These are phyloP conservation scores for Ambrosia trifida DNA, from an alignment of 129 eudicot species.

Conservation along the genomic window DNA sequence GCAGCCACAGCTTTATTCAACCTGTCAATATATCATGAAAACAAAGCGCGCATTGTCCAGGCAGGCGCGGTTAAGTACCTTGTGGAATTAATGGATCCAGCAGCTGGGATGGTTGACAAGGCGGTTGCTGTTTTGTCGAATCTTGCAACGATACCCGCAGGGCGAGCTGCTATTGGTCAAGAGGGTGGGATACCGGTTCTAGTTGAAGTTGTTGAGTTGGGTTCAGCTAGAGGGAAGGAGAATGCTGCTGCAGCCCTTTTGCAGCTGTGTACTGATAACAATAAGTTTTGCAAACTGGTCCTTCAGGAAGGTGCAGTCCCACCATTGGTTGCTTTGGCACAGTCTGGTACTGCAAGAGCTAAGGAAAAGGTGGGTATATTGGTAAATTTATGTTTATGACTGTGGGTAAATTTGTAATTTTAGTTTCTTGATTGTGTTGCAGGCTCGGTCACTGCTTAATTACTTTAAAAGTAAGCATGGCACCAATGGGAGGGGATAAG, in stretches of 20 bases:
- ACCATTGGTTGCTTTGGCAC: conserved; percentile 75
- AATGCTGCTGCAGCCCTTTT: conserved; percentile 92
- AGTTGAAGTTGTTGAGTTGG: conserved; percentile 91
- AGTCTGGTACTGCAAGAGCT: conserved; percentile 89
- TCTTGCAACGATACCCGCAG: conserved; percentile 78
- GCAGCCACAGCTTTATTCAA: conserved; percentile 90
- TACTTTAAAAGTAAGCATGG: conserved; percentile 71
- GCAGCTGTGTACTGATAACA: conserved; percentile 78
- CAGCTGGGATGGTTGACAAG: conserved; percentile 93
- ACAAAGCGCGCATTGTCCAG: conserved; percentile 72
- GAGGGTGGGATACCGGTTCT: conserved; percentile 78
- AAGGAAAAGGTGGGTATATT: conserved; percentile 60
- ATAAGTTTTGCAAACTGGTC: conserved; percentile 64
- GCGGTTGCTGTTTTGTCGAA: conserved; percentile 90
- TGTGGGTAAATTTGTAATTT: background rate
- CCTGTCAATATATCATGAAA: conserved; percentile 74
- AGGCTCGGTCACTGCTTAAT: conserved; percentile 81
- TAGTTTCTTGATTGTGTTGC: conserved; percentile 30
- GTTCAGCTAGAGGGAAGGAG: conserved; percentile 94
- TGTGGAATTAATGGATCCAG: conserved; percentile 96
- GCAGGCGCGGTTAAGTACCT: conserved; percentile 84
- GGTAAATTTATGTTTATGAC: background rate
- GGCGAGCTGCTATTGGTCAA: conserved; percentile 73
- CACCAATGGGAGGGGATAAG: conserved; percentile 63
- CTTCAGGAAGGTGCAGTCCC: conserved; percentile 94